phyloP scores from a whole-genome alignment of 306 rosid genomes.

The Glycyrrhiza uralensis region DNA sequence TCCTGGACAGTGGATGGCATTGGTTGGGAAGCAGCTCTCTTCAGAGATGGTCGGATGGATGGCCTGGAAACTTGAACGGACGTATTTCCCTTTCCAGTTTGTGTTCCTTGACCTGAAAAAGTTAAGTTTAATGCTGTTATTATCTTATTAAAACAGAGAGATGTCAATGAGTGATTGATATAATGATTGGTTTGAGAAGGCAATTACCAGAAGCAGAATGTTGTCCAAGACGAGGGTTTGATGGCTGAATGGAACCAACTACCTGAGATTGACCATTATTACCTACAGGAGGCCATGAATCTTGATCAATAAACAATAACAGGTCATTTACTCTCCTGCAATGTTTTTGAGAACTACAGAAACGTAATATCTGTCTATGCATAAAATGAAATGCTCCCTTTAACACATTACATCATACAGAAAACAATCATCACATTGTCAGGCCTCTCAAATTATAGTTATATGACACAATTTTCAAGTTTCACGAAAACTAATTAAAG shows the following conservation, averaged over 20 bases:
- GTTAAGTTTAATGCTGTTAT: slow-evolving; percentile 6
- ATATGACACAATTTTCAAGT: neutral
- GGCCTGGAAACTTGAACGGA: slow-evolving; percentile 18
- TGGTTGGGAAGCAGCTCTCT: slow-evolving; percentile 34
- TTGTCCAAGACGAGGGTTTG: slow-evolving; percentile 12
- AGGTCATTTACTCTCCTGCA: neutral
- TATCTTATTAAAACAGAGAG: neutral
- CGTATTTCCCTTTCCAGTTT: slow-evolving; percentile 18
- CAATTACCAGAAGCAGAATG: slow-evolving; percentile 16
- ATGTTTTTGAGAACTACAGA: neutral
- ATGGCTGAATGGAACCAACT: slow-evolving; percentile 23
- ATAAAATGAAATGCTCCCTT: slow-evolving; percentile 12
- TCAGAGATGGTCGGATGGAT: slow-evolving; percentile 17
- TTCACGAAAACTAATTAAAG: neutral
- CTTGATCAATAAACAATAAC: slow-evolving; percentile 6
- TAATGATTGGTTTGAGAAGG: slow-evolving; percentile 5
- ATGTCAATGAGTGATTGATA: neutral
- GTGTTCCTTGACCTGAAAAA: slow-evolving; percentile 21
- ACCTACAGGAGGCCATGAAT: slow-evolving; percentile 12
- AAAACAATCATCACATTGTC: neutral
- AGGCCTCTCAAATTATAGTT: neutral
- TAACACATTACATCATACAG: neutral
- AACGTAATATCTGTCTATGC: neutral
- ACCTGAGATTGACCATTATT: slow-evolving; percentile 23
- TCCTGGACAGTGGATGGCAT: slow-evolving; percentile 6